Evolutionary conservation across 257 asterid species (phyloP).

Genomic region (Thymus quinquecostatus): DNA sequence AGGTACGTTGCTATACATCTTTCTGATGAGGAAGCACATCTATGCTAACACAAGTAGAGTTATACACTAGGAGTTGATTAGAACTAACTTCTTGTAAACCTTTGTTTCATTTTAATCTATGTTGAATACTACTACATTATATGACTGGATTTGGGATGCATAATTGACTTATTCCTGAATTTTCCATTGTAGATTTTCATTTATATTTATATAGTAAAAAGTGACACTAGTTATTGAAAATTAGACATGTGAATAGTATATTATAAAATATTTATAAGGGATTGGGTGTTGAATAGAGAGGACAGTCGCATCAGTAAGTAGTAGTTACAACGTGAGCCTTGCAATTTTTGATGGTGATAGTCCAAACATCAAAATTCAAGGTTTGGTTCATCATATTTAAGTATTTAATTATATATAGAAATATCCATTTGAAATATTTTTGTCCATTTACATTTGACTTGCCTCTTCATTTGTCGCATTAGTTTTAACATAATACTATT

Average conservation of each 20-base stretch:
- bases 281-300: constrained; percentile 23
- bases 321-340: constrained; percentile 28
- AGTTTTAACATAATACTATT: not conserved
- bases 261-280: not conserved
- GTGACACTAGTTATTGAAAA: too few relatives aligned
- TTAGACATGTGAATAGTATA: too few relatives aligned
- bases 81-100: too few relatives aligned
- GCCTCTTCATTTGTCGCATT: constrained; percentile 11
- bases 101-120: too few relatives aligned
- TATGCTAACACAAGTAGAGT: too few relatives aligned
- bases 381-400: not conserved
- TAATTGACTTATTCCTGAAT: too few relatives aligned
- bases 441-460: constrained; percentile 16
- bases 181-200: too few relatives aligned
- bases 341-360: constrained; percentile 40
- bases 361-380: constrained; percentile 35
- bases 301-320: constrained; percentile 35
- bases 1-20: not conserved
- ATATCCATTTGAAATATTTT: constrained; percentile 36
- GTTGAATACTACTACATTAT: too few relatives aligned
- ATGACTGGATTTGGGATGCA: too few relatives aligned
- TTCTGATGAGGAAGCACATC: not conserved
- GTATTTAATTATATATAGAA: constrained; percentile 24
- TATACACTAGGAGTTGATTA: too few relatives aligned
- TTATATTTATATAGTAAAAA: too few relatives aligned